Evolutionary conservation across 2,329 filamentous ascomycete species (phyloP), one percentile per base, ranked within the genome.

Genomic region (Canariomyces notabilis): DNA sequence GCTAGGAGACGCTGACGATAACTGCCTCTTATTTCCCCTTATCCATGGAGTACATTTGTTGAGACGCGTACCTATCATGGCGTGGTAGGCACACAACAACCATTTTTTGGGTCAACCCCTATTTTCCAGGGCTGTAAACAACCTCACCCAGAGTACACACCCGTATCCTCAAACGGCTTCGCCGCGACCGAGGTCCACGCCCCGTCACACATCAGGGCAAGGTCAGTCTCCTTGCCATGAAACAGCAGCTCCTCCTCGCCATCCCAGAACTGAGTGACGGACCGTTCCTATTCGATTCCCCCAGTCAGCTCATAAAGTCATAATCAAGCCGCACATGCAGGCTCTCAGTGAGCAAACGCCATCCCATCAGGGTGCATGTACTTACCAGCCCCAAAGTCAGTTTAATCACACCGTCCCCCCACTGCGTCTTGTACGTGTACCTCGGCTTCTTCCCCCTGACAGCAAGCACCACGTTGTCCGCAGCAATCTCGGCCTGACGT

Each of bases 311-410:
- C 11, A 23, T n/a, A n/a, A n/a, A n/a, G n/a, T n/a, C n/a, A n/a
- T n/a, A n/a, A n/a, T n/a, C n/a, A n/a, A n/a, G n/a, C n/a, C n/a
- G n/a, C n/a, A n/a, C n/a, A n/a, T n/a, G n/a, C n/a, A 6, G 4
- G 15, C 23, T 16, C 14, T 36, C 15, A 4, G 26, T 29, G 26
- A 29, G 26, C 26, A 29, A 29, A 3, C n/a, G 29, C 21, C 4
- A n/a, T 9, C 48, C 4, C 6, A n/a, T n/a, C n/a, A 33, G 16
- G 7, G 9, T 3, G 20, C 15, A 5, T 3, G 9, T 5, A 34
- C 69, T 61, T 59, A 77, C 74, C 59, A 78, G 51, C 8, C 75
- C 75, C 6, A 79, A 58, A 0, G 76, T 79, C 53, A 80, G 54
- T 57, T 77, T 77, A 46, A 77, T 79, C 5, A 69, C 61, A 0